Percentiles rank a stretch among this genome's conserved stretches.
phyloP scores from a whole-genome alignment of 2,329 filamentous ascomycete species.

The Diplodia scrobiculata region DNA sequence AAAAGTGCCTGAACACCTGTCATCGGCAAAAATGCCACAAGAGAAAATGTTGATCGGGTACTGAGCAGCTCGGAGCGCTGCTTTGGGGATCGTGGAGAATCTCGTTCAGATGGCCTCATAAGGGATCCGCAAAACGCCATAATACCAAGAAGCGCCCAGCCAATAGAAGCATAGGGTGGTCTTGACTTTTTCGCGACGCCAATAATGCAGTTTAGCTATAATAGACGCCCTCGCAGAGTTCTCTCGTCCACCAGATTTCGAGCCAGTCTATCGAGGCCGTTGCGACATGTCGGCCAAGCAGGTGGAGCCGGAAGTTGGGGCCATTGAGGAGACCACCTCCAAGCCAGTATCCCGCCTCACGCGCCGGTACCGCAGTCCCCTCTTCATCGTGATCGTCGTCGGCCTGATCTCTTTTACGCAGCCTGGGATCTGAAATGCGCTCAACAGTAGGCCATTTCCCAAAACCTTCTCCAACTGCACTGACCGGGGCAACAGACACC shows the following conservation, averaged over 20 bases:
- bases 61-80: too few species aligned
- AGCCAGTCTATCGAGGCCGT: background rate
- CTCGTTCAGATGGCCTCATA: background rate
- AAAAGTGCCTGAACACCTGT: background rate
- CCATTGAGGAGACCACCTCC: background rate
- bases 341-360: constrained; percentile 14
- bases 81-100: background rate
- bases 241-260: background rate
- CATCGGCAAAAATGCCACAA: background rate
- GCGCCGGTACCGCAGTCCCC: constrained; percentile 47
- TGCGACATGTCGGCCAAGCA: constrained; percentile 4
- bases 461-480: background rate
- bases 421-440: constrained; percentile 54
- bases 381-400: constrained; percentile 54
- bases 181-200: background rate
- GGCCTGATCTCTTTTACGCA: constrained; percentile 52
- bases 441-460: constrained; percentile 36
- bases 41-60: background rate
- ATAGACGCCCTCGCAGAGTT: background rate
- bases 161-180: background rate
- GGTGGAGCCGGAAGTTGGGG: constrained; percentile 17
- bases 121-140: background rate
- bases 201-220: background rate
- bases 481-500: background rate
- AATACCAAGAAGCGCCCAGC: background rate